Evolutionary conservation across 2,329 filamentous ascomycete genomes (phyloP), one percentile per base, ranked within the genome.

Genomic region (Pleoardoris graminearum): DNA sequence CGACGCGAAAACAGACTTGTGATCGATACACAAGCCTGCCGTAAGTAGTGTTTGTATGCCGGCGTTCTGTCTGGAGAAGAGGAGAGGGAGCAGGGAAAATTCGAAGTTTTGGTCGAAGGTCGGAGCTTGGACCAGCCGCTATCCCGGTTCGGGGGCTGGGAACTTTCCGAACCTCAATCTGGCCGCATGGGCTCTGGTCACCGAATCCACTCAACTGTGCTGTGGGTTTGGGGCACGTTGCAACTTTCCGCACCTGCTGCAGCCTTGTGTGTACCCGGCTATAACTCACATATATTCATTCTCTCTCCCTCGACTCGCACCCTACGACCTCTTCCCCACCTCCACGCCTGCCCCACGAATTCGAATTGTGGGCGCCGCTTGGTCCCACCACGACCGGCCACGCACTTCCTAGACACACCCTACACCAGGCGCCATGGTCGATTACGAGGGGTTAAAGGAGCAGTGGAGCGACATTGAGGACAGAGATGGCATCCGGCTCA

Each of bases 391-490:
- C 52, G 48, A 51, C 42, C 39, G 33, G 35, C n/a, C 44, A 43
- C 44, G 33, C 57, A 56, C 50, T 55, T 29, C 33, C 32, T 37
- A 48, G 25, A 46, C 53, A 56, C 50, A 46, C 53, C 37, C 29
- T 33, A 53, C 42, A 27, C 43, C 38, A 29, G 44, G 57, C 68
- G 79, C 58, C 58, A 96, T 96, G 91, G 92, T 66, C 43, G 67
- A 96, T 74, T 96, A 91, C 81, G 92, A 97, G 75, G 83, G 86
- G 63, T 79, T 96, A 63, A 97, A 97, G 79, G 92, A 97, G 77
- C 89, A 93, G 79, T 97, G 92, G 92, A 91, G 88, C 69, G 91
- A 97, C 75, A 87, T 96, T 53, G 94, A 99, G 80, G 94, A 99
- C 71, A 87, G 90, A 65, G 94, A 99, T 85, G 94, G 94, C 56